phyloP scores from a whole-genome alignment of 2,329 filamentous ascomycete species.

The Capronia epimyces region DNA sequence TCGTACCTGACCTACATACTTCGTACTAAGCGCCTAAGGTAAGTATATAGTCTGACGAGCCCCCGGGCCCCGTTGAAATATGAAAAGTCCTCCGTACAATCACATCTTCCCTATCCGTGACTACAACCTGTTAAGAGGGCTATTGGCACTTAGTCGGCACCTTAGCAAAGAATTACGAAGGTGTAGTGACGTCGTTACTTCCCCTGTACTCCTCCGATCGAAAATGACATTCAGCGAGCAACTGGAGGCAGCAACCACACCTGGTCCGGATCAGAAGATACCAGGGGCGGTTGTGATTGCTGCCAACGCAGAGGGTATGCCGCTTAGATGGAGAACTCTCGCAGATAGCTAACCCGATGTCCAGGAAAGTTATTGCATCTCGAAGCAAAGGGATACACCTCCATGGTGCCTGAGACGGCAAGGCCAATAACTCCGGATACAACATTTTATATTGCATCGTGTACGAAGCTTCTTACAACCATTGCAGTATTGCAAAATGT shows the following conservation, averaged over 20 bases:
- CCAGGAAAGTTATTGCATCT: constrained; percentile 15
- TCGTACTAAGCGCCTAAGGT: too few species aligned
- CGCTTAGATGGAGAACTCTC: background rate
- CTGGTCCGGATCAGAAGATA: constrained; percentile 13
- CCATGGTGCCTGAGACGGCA: constrained; percentile 9
- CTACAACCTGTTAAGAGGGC: too few species aligned
- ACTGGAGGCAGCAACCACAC: constrained; percentile 43
- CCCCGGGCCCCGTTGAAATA: too few species aligned
- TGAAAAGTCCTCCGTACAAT: too few species aligned
- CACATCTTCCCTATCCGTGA: too few species aligned
- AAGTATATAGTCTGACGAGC: too few species aligned
- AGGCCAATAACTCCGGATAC: constrained; percentile 20
- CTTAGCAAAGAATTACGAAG: too few species aligned
- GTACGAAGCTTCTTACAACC: constrained; percentile 46
- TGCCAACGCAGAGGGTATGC: constrained; percentile 16
- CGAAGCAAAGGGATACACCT: constrained; percentile 12
- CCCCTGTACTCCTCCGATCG: background rate
- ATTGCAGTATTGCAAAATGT: constrained; percentile 53
- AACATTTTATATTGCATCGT: constrained; percentile 29
- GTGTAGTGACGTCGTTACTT: too few species aligned
- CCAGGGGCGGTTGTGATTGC: constrained; percentile 18
- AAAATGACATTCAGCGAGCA: constrained; percentile 67
- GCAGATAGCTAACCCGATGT: background rate
- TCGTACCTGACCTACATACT: too few species aligned
- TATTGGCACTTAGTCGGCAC: too few species aligned